Percentiles rank a stretch among this genome's conserved stretches.
Evolutionary conservation across 2,329 filamentous ascomycete genomes (phyloP).

Genomic region (Colletotrichum theobromicola): DNA sequence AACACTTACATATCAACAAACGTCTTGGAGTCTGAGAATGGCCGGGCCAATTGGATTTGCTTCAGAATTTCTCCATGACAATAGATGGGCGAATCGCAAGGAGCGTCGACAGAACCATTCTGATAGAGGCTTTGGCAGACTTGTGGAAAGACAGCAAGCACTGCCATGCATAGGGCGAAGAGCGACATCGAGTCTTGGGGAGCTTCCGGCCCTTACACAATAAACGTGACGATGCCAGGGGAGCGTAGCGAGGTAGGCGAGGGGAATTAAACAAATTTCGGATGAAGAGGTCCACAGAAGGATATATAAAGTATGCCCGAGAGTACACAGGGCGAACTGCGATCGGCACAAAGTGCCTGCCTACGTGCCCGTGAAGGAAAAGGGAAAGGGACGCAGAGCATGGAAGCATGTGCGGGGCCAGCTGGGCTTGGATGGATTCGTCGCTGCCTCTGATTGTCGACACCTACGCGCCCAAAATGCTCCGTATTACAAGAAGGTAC

Average conservation of each 20-base stretch:
- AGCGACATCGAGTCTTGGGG: not conserved
- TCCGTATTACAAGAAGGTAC: not conserved
- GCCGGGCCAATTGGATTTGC: slow-evolving; percentile 66
- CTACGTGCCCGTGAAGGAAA: not conserved
- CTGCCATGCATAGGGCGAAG: not conserved
- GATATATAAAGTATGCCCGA: not conserved
- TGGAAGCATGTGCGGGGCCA: not conserved
- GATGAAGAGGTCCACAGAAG: not conserved
- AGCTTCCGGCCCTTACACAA: not conserved
- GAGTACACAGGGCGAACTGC: not conserved
- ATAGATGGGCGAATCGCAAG: slow-evolving; percentile 72
- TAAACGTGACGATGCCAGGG: not conserved
- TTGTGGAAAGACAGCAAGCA: slow-evolving; percentile 15
- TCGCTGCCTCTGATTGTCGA: not conserved
- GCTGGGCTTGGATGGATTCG: slow-evolving; percentile 2
- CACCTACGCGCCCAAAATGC: not conserved
- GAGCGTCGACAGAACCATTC: slow-evolving; percentile 65
- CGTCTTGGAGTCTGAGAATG: slow-evolving; percentile 72
- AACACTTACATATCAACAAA: slow-evolving; percentile 69
- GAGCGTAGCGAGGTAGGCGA: not conserved
- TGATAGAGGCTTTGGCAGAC: slow-evolving; percentile 55
- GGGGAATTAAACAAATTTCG: not conserved
- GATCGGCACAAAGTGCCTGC: not conserved
- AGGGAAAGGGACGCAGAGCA: not conserved
- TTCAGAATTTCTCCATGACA: slow-evolving; percentile 69